Percentiles rank a stretch among this genome's conserved stretches.
phyloP scores from a whole-genome alignment of 805 yeast species.

The Wickerhamomyces chambardii region DNA sequence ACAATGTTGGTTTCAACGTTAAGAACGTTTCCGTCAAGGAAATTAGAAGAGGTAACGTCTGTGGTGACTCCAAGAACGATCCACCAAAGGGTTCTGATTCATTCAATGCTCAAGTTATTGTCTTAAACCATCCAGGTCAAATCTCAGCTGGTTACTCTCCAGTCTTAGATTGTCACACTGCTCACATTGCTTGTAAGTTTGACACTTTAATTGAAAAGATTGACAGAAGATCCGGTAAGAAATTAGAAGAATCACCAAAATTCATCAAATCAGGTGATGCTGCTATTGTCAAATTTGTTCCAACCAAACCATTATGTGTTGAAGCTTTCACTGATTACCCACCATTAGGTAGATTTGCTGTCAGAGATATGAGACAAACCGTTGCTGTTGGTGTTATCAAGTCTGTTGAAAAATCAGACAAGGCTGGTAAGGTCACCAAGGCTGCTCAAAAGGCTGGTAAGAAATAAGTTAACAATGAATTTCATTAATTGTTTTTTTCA shows the following conservation, averaged over 20 bases:
- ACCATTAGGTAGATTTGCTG: conserved; percentile 98
- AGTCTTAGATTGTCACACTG: conserved; percentile 89
- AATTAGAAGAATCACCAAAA: conserved; percentile 83
- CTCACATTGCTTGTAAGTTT: conserved; percentile 89
- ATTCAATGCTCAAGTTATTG: conserved; percentile 84
- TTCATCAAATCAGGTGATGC: conserved; percentile 96
- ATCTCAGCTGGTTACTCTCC: conserved; percentile 90
- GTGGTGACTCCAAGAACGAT: conserved; percentile 93
- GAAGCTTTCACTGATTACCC: conserved; percentile 95
- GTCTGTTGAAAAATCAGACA: conserved; percentile 81
- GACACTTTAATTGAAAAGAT: conserved; percentile 76
- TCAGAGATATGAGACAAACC: conserved; percentile 99
- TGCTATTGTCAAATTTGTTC: conserved; percentile 85
- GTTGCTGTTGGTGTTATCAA: conserved; percentile 99
- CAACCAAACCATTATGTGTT: conserved; percentile 92
- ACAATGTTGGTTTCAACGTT: conserved; percentile 91
- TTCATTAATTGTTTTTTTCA: too few relatives aligned
- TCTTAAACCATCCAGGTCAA: conserved; percentile 93
- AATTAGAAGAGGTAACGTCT: conserved; percentile 89
- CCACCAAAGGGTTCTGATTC: conserved; percentile 78
- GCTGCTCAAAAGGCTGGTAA: conserved; percentile 48
- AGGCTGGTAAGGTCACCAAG: conserved; percentile 94
- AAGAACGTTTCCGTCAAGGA: conserved; percentile 91
- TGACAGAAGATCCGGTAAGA: conserved; percentile 94
- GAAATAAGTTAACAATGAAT: conserved; percentile 9